These are phyloP conservation scores for Fusarium sp. DNA, from an alignment of 2,329 filamentous ascomycete genomes.

Conservation along the genomic window DNA sequence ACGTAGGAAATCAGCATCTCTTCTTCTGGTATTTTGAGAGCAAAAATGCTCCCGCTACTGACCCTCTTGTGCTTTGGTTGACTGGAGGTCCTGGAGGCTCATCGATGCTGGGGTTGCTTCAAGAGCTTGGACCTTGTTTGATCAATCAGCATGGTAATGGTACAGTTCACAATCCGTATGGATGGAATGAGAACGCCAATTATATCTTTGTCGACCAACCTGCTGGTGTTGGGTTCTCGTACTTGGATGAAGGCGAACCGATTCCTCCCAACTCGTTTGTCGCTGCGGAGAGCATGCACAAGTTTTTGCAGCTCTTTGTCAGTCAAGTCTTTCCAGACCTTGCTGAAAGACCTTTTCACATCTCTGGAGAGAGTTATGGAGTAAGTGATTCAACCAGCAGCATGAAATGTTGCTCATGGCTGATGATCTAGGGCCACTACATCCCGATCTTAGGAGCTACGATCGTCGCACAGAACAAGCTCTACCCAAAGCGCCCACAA, in stretches of 20 bases:
- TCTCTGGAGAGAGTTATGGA: constrained; percentile 36
- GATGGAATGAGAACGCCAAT: constrained; percentile 36
- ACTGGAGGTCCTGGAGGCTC: constrained; percentile 34
- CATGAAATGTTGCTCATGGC: fast-evolving
- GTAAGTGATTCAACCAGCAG: background rate
- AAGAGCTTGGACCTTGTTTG: constrained; percentile 33
- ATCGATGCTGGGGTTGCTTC: constrained; percentile 32
- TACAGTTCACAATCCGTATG: constrained; percentile 27
- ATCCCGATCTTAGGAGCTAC: constrained; percentile 34
- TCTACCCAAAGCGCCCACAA: constrained; percentile 20
- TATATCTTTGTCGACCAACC: constrained; percentile 41
- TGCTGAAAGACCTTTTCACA: constrained; percentile 19
- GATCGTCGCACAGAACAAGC: constrained; percentile 34
- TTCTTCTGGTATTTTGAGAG: constrained; percentile 43
- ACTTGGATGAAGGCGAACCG: constrained; percentile 28
- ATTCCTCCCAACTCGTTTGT: constrained; percentile 30
- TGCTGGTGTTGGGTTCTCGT: constrained; percentile 36
- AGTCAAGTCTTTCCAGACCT: constrained; percentile 23
- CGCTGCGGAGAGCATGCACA: constrained; percentile 30
- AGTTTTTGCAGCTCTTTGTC: constrained; percentile 34
- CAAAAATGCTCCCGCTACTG: constrained; percentile 14
- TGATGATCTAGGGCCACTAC: constrained; percentile 24
- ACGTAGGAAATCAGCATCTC: constrained; percentile 27
- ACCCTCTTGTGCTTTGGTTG: constrained; percentile 36
- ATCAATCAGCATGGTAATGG: constrained; percentile 26